Percentiles rank a stretch among this genome's conserved stretches.
These are phyloP conservation scores for Yarrowia galli DNA, from an alignment of 1,139 yeast genomes.

Conservation along the genomic window DNA sequence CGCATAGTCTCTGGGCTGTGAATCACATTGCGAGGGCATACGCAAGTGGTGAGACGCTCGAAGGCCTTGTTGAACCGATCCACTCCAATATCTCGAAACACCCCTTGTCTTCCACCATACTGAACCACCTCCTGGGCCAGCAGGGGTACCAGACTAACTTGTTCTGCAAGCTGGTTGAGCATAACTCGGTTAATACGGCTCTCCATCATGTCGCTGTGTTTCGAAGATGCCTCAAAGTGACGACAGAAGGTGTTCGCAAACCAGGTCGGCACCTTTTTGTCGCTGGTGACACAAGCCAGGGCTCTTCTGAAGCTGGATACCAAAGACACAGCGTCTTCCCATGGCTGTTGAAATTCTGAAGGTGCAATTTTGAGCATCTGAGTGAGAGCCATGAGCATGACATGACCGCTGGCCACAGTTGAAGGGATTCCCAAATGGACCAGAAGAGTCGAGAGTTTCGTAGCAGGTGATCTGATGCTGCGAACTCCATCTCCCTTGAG, in stretches of 20 bases:
- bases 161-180: conserved; percentile 14
- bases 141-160: conserved; percentile 18
- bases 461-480: conserved; percentile 16
- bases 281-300: background rate
- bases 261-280: background rate
- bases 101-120: background rate
- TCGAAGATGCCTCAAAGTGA: background rate
- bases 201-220: background rate
- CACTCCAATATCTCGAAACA: conserved; percentile 6
- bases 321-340: conserved; percentile 6
- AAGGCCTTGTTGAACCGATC: conserved; percentile 20
- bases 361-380: conserved; percentile 21
- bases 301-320: conserved; percentile 5
- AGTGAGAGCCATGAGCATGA: conserved; percentile 13
- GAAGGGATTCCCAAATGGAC: conserved; percentile 26
- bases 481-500: conserved; percentile 27
- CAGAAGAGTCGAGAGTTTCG: conserved; percentile 3
- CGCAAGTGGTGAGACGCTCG: conserved; percentile 2
- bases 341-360: conserved; percentile 10
- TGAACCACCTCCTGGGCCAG: conserved; percentile 19
- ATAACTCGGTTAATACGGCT: conserved; percentile 11
- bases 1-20: conserved; percentile 19
- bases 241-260: background rate
- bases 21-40: conserved; percentile 11
- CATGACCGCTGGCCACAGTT: background rate